Base-by-base conservation (phyloP, 2,329 filamentous ascomycete species). In the Colletotrichum sp. region DNA sequence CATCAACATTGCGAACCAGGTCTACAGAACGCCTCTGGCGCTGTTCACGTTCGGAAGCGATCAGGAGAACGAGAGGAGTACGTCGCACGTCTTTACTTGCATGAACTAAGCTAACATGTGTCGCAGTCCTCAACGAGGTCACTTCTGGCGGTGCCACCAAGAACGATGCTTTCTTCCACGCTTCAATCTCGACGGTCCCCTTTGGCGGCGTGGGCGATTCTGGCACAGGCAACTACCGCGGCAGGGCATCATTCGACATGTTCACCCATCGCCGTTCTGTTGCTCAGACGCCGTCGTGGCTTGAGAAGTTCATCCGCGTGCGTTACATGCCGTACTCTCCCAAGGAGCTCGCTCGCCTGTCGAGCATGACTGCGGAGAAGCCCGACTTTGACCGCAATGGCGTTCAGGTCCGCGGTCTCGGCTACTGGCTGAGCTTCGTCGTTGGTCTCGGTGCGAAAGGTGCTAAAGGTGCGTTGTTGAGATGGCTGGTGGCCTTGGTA, bases 11-110 rank as follows among this genome's bases (percentile, higher is more conserved):
- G 95, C 95, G 77, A 96, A 98, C 84, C 87, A 91, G 71, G 91
- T 98, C 65, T 93, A 98, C 84, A 90, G 93, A 68, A 98, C 96
- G 1, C 96, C 97, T 0, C 88, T 99, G 55, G 93, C 93, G 12
- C 88, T 98, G 60, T 98, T 95, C 83, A 91, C 95, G 7, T 99
- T 99, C 85, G 96, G 96, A 71, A 94, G 89, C 77, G 95, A 95
- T 80, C 88, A 88, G 4, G 96, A 98, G 83, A 95, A 93, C 61
- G 89, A 94, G 34, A 94, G 94, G 83, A 88, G 94, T 95, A 87
- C 80, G 89, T 81, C 12, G 43, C n/a, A 18, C 26, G 30, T n/a
- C 21, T 10, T 7, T 43, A 28, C 12, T 13, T 52, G 30, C 9
- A 34, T 26, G 32, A 24, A 13, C 13, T 2, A 16, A 16, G 26